Evolutionary conservation across 2,329 filamentous ascomycete genomes (phyloP).

Genomic region (Diaporthe citrichinensis): DNA sequence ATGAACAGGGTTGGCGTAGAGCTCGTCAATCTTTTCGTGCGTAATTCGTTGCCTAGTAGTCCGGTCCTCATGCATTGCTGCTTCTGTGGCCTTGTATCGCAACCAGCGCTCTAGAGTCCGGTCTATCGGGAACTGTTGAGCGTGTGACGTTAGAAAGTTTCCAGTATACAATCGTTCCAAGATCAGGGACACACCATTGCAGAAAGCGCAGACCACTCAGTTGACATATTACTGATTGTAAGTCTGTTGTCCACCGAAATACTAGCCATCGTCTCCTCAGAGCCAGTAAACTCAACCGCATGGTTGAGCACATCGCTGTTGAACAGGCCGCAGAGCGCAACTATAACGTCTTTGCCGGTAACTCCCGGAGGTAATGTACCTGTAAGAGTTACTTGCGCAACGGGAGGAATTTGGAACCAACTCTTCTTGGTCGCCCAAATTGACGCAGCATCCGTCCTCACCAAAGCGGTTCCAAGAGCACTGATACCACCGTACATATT

Average conservation of each 20-base stretch:
- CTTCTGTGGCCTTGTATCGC: slow-evolving; percentile 79
- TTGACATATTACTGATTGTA: slow-evolving; percentile 85
- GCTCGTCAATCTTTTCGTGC: slow-evolving; percentile 79
- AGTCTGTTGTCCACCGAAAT: slow-evolving; percentile 81
- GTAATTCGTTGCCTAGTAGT: slow-evolving; percentile 73
- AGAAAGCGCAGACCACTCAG: slow-evolving; percentile 71
- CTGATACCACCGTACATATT: slow-evolving; percentile 89
- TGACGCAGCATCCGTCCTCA: slow-evolving; percentile 87
- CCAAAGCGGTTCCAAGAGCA: slow-evolving; percentile 83
- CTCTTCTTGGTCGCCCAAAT: slow-evolving; percentile 88
- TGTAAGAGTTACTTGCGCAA: slow-evolving; percentile 84
- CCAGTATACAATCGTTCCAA: not conserved
- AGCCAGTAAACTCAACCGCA: slow-evolving; percentile 88
- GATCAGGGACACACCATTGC: slow-evolving; percentile 22
- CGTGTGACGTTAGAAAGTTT: not conserved
- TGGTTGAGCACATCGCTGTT: slow-evolving; percentile 92
- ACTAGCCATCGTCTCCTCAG: slow-evolving; percentile 80
- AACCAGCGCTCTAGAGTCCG: slow-evolving; percentile 79
- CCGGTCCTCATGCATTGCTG: slow-evolving; percentile 70
- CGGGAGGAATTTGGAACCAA: slow-evolving; percentile 91
- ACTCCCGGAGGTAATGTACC: slow-evolving; percentile 84
- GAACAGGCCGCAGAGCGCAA: slow-evolving; percentile 89
- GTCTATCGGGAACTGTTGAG: slow-evolving; percentile 80
- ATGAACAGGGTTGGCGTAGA: slow-evolving; percentile 74
- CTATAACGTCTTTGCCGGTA: slow-evolving; percentile 93